Base-by-base conservation (phyloP, 768 basidiomycete species). In the Coprinellus aureogranulatus region DNA sequence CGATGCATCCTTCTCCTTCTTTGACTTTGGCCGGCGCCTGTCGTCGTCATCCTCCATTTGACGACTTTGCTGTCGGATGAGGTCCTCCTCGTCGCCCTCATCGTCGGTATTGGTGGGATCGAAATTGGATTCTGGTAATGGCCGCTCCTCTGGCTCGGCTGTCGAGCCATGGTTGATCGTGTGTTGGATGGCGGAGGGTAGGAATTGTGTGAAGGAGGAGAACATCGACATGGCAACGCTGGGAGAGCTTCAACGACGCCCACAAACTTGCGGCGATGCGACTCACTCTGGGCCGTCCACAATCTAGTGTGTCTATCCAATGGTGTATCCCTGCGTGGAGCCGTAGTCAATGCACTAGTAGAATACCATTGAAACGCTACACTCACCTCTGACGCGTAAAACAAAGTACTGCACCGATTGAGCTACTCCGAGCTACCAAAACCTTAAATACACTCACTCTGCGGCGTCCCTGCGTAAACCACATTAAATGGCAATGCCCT, bases 141-240 rank as follows among this genome's bases (percentile, higher is more conserved):
- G 64, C 61, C 53, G 64, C 59, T 50, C 64, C 71, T 48, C 64
- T 56, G 57, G 62, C 64, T 40, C 57, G 63, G 41, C 27, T 57
- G n/a, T 58, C 12, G 52, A 20, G 16, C 23, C 42, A 27, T 46
- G 52, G 2, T 31, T 12, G 25, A 48, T 46, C 5, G 52, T 58
- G 25, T 47, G 63, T 63, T 81, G 80, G n/a, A 81, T 68, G n/a
- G 72, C 68, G 28, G 79, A 71, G 39, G 83, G 81, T 0, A 84
- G 66, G 59, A 82, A 77, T 2, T 79, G 78, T 6, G 82, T 74
- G 54, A 83, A 68, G 51, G 78, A 77, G 55, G 82, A 77, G 66
- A 84, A 77, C 82, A 84, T 84, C 53, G 55, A 50, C 42, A 49
- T 49, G 45, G 41, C 55, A 47, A 37, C 20, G 50, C 27, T 55